phyloP scores from a whole-genome alignment of 2,329 filamentous ascomycete species.

The Clarireedia homoeocarpa region DNA sequence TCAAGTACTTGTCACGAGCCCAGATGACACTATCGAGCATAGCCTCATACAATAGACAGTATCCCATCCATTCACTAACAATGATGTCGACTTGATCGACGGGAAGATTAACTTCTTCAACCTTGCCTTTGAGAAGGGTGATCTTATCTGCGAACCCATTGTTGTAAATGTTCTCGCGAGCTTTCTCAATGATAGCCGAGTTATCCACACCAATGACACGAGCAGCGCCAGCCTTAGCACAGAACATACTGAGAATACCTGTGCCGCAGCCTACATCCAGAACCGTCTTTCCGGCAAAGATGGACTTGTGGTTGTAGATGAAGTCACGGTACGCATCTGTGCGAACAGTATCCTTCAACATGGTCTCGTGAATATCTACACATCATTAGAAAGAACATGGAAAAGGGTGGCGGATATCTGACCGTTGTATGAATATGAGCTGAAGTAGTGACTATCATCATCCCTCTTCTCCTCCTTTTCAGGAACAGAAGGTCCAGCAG shows the following conservation, averaged over 20 bases:
- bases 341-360: conserved; percentile 84
- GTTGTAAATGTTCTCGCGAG: conserved; percentile 81
- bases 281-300: conserved; percentile 87
- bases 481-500: conserved; percentile 20
- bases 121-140: conserved; percentile 96
- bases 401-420: conserved; percentile 22
- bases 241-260: conserved; percentile 95
- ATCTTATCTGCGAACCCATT: conserved; percentile 96
- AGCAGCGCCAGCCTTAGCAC: conserved; percentile 86
- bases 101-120: conserved; percentile 94
- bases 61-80: conserved; percentile 99
- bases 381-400: conserved; percentile 6
- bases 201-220: conserved; percentile 99
- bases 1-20: conserved; percentile 86
- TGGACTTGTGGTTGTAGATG: conserved; percentile 87
- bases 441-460: conserved; percentile 54
- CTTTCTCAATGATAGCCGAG: conserved; percentile 99
- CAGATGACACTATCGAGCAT: conserved; percentile 99
- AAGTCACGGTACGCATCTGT: conserved; percentile 93
- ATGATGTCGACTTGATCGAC: conserved; percentile 98
- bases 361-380: conserved; percentile 86
- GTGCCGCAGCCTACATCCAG: conserved; percentile 97
- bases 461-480: conserved; percentile 35
- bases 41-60: conserved; percentile 96
- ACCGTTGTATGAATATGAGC: conserved; percentile 60